A percentile compares a stretch with the other conserved stretches of the same genome.
Conservation (phyloP, 2,329 filamentous ascomycete species). For the Fusarium verrucosum region DNA sequence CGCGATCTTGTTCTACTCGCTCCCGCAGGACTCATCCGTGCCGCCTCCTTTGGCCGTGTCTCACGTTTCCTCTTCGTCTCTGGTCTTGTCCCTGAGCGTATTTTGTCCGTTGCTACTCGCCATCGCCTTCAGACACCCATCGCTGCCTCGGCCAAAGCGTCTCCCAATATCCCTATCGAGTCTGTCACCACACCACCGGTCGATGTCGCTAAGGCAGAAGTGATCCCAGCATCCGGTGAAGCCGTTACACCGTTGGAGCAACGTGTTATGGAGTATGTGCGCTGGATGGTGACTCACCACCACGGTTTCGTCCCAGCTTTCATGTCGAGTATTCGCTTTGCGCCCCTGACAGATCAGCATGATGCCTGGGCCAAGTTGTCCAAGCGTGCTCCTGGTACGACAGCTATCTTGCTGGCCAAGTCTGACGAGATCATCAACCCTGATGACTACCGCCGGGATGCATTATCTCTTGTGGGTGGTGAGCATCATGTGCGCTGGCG, state of each 20-base stretch:
- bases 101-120: constrained; percentile 60
- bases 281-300: constrained; percentile 67
- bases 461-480: constrained; percentile 62
- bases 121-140: constrained; percentile 61
- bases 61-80: constrained; percentile 64
- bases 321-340: constrained; percentile 65
- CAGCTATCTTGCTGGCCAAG: constrained; percentile 62
- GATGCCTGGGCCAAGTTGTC: constrained; percentile 60
- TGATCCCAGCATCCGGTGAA: constrained; percentile 43
- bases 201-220: constrained; percentile 57
- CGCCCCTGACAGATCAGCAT: constrained; percentile 63
- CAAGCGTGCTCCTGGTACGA: constrained; percentile 53
- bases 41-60: constrained; percentile 60
- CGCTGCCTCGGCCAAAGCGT: constrained; percentile 48
- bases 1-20: constrained; percentile 78
- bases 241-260: constrained; percentile 54
- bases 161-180: constrained; percentile 40
- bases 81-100: constrained; percentile 61
- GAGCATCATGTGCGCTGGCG: constrained; percentile 59
- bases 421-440: constrained; percentile 63
- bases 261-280: constrained; percentile 60
- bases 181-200: constrained; percentile 32
- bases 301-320: constrained; percentile 68
- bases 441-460: constrained; percentile 60
- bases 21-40: constrained; percentile 76